A percentile compares a stretch with the other conserved stretches of the same genome.
These are phyloP conservation scores for Ambrosia artemisiifolia DNA, from an alignment of 129 eudicot species.

Conservation along the genomic window DNA sequence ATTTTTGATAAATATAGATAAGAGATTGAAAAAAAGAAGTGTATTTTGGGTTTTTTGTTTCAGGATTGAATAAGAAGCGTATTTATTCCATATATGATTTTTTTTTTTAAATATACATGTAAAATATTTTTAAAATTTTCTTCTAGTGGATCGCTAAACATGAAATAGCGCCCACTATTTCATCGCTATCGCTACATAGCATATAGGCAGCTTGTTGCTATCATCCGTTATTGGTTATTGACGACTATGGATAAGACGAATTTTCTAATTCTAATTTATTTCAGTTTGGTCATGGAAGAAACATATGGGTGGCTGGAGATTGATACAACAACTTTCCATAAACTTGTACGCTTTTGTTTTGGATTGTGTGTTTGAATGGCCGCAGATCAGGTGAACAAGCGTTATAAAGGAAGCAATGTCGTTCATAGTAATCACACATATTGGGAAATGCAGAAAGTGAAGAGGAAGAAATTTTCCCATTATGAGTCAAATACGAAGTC, in stretches of 20 bases:
- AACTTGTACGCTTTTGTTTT: slow-evolving; percentile 16
- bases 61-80: no score
- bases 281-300: slow-evolving; percentile 31
- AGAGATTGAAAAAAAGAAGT: no score
- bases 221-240: no score
- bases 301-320: slow-evolving; percentile 19
- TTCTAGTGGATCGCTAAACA: no score
- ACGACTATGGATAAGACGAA: background rate
- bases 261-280: slow-evolving; percentile 3
- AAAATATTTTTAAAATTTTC: no score
- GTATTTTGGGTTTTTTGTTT: no score
- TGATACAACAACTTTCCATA: slow-evolving; percentile 17
- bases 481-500: slow-evolving; percentile 45
- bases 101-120: no score
- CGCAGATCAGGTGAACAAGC: slow-evolving; percentile 71
- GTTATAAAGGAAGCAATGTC: slow-evolving; percentile 40
- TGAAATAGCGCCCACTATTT: no score
- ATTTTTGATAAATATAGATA: no score
- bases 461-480: slow-evolving; percentile 50
- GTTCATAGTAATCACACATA: slow-evolving; percentile 29
- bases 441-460: slow-evolving; percentile 43
- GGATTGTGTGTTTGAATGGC: slow-evolving; percentile 48
- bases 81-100: no score
- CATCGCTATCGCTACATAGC: no score
- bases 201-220: no score